Base-by-base conservation (phyloP, 306 rosid genomes). In the Cicer cuneatum region DNA sequence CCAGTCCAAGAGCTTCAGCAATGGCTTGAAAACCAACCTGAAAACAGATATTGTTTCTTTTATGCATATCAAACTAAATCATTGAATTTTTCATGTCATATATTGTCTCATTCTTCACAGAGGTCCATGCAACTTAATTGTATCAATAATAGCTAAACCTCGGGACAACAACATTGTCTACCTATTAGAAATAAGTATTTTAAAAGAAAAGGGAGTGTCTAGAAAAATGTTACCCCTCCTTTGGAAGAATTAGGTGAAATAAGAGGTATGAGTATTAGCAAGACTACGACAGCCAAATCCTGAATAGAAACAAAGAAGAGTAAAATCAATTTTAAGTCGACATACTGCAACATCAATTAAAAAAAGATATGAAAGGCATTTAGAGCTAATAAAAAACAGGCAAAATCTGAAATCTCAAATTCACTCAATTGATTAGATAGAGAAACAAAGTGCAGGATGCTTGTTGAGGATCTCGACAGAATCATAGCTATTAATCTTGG, bases 1-100 rank as follows among this genome's bases (percentile, higher is more conserved):
- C 99, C 88, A 95, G 86, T 78, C 99, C 98, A 82, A 92, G 98
- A 84, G 98, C 99, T 90, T 95, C 99, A 83, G 99, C 99, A 81
- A 95, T 95, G 80, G 99, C 98, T 90, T 95, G 99, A 82, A 95
- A 92, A 78, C 99, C 99, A 84, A 92, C 82, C 99, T 95, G 90
- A 78, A 80, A 79, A 61, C 61, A 35, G 47, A 24, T 63, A 74
- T 47, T 77, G 53, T 29, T 45, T 35, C 70, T 69, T 37, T 73
- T 66, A 42, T 51, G 58, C 24, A 56, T 67, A 73, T 73, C 37
- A 49, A 62, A 82, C 66, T 43, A 16, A 13, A 61, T 37, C 39
- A 57, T 37, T 21, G 57, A 80, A 41, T 69, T 57, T 62, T 53
- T 45, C 71, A 16, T 2, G 75, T 24, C 72, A 79, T 64, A 41